Conservation (phyloP, 139 green algal genomes). For the Asterochloris erici region DNA sequence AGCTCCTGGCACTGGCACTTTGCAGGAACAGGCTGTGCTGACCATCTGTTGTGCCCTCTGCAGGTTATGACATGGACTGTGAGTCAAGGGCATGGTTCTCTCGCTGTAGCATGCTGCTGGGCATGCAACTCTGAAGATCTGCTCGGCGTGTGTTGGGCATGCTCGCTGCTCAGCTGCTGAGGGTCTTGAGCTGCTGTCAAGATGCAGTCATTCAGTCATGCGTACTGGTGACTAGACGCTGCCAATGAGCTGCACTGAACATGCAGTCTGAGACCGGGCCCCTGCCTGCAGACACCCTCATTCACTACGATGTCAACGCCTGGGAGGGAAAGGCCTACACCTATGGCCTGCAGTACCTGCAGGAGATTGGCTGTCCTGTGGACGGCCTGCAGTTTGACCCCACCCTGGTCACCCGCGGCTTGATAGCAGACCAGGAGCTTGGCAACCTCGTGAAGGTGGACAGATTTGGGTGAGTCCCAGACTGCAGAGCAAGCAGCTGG, state of each 20-base stretch:
- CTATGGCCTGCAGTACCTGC: slow-evolving; percentile 68
- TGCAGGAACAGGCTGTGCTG: not conserved
- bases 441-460: slow-evolving; percentile 68
- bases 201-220: too few relatives aligned
- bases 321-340: slow-evolving; percentile 92
- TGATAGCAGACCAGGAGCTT: slow-evolving; percentile 59
- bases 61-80: slow-evolving; percentile 16
- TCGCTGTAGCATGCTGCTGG: too few relatives aligned
- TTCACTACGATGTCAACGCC: slow-evolving; percentile 92
- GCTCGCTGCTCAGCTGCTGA: too few relatives aligned
- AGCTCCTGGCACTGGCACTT: not conserved
- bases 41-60: not conserved
- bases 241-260: too few relatives aligned
- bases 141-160: too few relatives aligned
- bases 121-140: too few relatives aligned
- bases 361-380: slow-evolving; percentile 58
- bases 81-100: not conserved
- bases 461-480: slow-evolving; percentile 40
- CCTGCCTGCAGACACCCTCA: slow-evolving; percentile 71
- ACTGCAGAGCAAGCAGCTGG: too few relatives aligned
- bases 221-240: too few relatives aligned
- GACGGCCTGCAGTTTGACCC: slow-evolving; percentile 88
- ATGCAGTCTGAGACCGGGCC: too few relatives aligned
- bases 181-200: too few relatives aligned
- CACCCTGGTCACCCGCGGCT: slow-evolving; percentile 77